phyloP scores from a whole-genome alignment of 768 basidiomycete genomes.

The Tricholoma furcatifolium region DNA sequence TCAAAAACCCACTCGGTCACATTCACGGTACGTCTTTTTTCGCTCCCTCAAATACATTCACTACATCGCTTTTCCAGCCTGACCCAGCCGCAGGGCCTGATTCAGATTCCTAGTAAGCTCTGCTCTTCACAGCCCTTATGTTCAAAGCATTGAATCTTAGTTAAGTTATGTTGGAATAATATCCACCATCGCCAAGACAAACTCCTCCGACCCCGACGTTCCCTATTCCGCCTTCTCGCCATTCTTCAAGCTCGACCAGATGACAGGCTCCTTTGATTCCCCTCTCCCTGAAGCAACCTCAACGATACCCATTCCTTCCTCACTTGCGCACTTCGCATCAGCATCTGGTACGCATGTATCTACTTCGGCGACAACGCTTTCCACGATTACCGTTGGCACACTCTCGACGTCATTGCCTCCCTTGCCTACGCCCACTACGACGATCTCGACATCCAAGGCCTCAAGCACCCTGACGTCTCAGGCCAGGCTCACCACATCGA shows the following conservation, averaged over 20 bases:
- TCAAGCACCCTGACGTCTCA: constrained; percentile 7
- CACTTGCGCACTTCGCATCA: constrained; percentile 31
- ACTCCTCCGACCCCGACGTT: constrained; percentile 21
- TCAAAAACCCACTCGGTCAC: constrained; percentile 41
- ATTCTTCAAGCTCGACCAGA: constrained; percentile 54
- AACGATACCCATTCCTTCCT: constrained; percentile 36
- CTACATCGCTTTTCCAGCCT: constrained; percentile 36
- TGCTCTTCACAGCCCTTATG: not conserved
- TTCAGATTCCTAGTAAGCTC: constrained; percentile 55
- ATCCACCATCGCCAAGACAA: constrained; percentile 31
- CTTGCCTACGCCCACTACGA: constrained; percentile 8
- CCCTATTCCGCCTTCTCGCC: constrained; percentile 48
- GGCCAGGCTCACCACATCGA: constrained; percentile 19
- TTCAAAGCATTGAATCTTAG: constrained; percentile 5
- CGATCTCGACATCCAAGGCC: not conserved
- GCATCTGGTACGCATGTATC: constrained; percentile 29
- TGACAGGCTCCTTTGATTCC: constrained; percentile 57
- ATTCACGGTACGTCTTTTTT: constrained; percentile 49
- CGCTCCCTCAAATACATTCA: not conserved
- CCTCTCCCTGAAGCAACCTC: constrained; percentile 51
- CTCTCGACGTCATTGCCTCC: constrained; percentile 23
- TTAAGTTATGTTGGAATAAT: constrained; percentile 63
- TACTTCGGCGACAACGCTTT: constrained; percentile 28
- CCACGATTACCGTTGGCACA: constrained; percentile 39
- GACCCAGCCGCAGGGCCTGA: constrained; percentile 54